Evolutionary conservation across 2,329 filamentous ascomycete species (phyloP), one percentile per base, ranked within the genome.

Genomic region (Stenocarpella maydis): DNA sequence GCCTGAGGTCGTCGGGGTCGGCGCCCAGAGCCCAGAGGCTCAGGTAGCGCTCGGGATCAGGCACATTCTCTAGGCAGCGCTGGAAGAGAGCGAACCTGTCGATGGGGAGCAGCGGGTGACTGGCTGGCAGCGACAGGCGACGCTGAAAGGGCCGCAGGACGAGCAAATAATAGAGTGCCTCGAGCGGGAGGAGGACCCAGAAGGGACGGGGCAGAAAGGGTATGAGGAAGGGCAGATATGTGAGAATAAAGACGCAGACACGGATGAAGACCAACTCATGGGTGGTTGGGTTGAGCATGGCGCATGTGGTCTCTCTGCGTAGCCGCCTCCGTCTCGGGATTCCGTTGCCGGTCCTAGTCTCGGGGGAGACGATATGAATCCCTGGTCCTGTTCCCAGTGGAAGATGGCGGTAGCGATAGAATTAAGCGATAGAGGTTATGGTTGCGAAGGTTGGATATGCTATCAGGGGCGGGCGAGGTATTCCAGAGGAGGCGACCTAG

Each of bases 11-110:
- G 21, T 81, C 77, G 1, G 82, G 69, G 12, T 85, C 80, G 1
- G 90, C 87, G 39, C 86, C 87, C n/a, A 89, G 81, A 72, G 92
- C 92, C 91, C 91, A 93, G 70, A 83, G 82, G 60, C 80, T 82
- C 50, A 93, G 72, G 74, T 91, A 93, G 26, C 78, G 77, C 66
- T 87, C 85, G 0, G 82, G 80, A 71, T 89, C 84, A 0, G 85
- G 80, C 4, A 91, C 82, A 73, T 86, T 87, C 39, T 79, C 80
- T 70, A 86, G 80, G 77, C 88, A 89, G 47, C 83, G 83, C 63
- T 83, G 78, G 75, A 92, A 91, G 3, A 93, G 79, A 1, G 77
- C 81, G 50, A 81, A 79, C 28, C 91, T 84, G 6, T 83, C 75
- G 41, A 78, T 80, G 1, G 82, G 79, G 12, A 85, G 76, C 0